Percentiles rank a stretch among this genome's conserved stretches.
phyloP scores from a whole-genome alignment of 768 basidiomycete species.

The Galerina marginata region DNA sequence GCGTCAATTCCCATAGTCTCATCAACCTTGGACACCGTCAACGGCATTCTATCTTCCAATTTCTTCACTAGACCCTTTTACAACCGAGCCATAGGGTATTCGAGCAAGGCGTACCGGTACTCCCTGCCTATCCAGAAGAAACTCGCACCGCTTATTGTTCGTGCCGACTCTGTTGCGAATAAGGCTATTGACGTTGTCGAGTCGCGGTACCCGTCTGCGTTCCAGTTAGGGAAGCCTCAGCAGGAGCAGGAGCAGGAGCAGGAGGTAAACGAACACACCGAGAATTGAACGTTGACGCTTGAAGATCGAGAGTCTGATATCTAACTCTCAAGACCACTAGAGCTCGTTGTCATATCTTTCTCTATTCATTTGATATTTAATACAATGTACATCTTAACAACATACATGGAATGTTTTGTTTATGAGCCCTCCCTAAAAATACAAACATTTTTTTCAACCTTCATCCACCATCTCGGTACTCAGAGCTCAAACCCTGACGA shows the following conservation, averaged over 20 bases:
- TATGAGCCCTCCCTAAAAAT: no score
- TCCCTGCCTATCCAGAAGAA: slow-evolving; percentile 70
- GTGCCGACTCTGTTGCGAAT: slow-evolving; percentile 72
- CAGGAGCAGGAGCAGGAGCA: no score
- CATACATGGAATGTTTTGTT: no score
- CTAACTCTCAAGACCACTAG: no score
- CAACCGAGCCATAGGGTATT: slow-evolving; percentile 64
- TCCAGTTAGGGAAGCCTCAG: slow-evolving; percentile 31
- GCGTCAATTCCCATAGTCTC: slow-evolving; percentile 75
- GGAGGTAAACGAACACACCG: no score
- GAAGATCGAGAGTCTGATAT: no score
- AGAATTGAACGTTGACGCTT: no score
- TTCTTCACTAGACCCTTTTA: slow-evolving; percentile 69
- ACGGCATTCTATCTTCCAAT: slow-evolving; percentile 63
- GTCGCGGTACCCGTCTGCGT: slow-evolving; percentile 76
- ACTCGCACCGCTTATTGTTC: slow-evolving; percentile 67
- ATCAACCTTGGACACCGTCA: slow-evolving; percentile 63
- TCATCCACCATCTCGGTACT: not conserved
- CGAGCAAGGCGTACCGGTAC: slow-evolving; percentile 62
- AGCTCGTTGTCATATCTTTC: no score
- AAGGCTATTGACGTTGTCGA: slow-evolving; percentile 77
- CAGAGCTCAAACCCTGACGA: slow-evolving; percentile 57
- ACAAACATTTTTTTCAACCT: no score
- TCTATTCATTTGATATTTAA: no score
- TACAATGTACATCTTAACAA: no score